These are phyloP conservation scores for Begonia masoniana DNA, from an alignment of 306 rosid genomes.

Conservation along the genomic window DNA sequence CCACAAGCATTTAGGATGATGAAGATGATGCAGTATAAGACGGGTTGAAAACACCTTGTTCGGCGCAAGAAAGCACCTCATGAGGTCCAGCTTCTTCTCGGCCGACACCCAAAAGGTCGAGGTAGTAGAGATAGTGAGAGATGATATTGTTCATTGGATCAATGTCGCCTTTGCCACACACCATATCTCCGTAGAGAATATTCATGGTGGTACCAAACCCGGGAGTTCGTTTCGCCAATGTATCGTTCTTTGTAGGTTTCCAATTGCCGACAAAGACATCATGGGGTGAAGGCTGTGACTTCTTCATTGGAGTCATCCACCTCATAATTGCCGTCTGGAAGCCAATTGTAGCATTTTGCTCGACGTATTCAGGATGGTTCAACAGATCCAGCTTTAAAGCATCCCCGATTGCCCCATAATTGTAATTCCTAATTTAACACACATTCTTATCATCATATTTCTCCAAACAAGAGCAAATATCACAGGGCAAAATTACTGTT, in stretches of 20 bases:
- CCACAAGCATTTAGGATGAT: slow-evolving; percentile 17
- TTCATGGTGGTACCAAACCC: slow-evolving; percentile 96
- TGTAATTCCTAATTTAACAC: slow-evolving; percentile 56
- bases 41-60: slow-evolving; percentile 77
- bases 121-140: slow-evolving; percentile 73
- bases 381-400: slow-evolving; percentile 60
- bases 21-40: slow-evolving; percentile 26
- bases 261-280: slow-evolving; percentile 75
- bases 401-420: slow-evolving; percentile 70
- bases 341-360: slow-evolving; percentile 91
- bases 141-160: slow-evolving; percentile 66
- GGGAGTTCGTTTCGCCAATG: slow-evolving; percentile 48
- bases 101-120: slow-evolving; percentile 61
- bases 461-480: background rate
- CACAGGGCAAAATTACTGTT: background rate
- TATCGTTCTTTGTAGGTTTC: slow-evolving; percentile 94
- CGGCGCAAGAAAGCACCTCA: slow-evolving; percentile 54
- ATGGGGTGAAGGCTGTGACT: slow-evolving; percentile 78
- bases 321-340: slow-evolving; percentile 87
- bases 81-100: slow-evolving; percentile 66
- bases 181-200: slow-evolving; percentile 63
- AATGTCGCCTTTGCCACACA: slow-evolving; percentile 68
- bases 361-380: slow-evolving; percentile 79
- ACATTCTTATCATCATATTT: background rate
- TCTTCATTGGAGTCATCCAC: slow-evolving; percentile 77